Evolutionary conservation across 2,329 filamentous ascomycete genomes (phyloP).

Genomic region (Microthyrium microscopicum): DNA sequence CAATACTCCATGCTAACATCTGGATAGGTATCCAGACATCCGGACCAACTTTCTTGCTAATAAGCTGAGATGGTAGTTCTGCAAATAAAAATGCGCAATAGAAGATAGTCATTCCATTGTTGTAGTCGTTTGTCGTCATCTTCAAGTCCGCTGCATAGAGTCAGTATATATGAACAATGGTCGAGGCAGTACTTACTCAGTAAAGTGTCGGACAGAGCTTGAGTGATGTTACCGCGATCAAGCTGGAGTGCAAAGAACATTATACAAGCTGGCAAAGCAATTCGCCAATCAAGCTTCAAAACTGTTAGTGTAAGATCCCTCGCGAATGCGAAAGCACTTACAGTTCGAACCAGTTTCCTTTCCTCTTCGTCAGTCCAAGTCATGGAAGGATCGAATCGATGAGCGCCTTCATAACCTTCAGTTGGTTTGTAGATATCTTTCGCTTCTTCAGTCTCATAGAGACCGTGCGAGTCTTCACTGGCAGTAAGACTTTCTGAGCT

Average conservation of each 20-base stretch:
- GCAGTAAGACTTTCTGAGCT: too few species aligned
- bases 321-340: background rate
- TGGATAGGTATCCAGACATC: slow-evolving; percentile 26
- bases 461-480: too few species aligned
- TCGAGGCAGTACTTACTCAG: slow-evolving; percentile 12
- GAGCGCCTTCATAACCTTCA: slow-evolving; percentile 2
- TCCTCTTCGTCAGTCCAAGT: slow-evolving; percentile 5
- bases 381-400: slow-evolving; percentile 1
- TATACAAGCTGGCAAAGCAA: slow-evolving; percentile 24
- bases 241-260: slow-evolving; percentile 36
- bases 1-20: slow-evolving; percentile 26
- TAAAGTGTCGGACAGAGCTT: slow-evolving; percentile 13
- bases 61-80: slow-evolving; percentile 13
- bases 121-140: slow-evolving; percentile 9
- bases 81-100: slow-evolving; percentile 11
- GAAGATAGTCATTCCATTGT: slow-evolving; percentile 13
- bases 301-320: background rate
- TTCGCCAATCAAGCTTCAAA: slow-evolving; percentile 16
- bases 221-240: slow-evolving; percentile 12
- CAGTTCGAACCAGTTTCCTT: background rate
- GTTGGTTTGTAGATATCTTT: too few species aligned
- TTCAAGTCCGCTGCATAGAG: background rate
- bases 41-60: slow-evolving; percentile 13
- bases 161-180: slow-evolving; percentile 10
- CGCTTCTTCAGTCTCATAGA: too few species aligned